Evolutionary conservation across 2,329 filamentous ascomycete species (phyloP), one percentile per base, ranked within the genome.

Genomic region (Myriangium duriaei): DNA sequence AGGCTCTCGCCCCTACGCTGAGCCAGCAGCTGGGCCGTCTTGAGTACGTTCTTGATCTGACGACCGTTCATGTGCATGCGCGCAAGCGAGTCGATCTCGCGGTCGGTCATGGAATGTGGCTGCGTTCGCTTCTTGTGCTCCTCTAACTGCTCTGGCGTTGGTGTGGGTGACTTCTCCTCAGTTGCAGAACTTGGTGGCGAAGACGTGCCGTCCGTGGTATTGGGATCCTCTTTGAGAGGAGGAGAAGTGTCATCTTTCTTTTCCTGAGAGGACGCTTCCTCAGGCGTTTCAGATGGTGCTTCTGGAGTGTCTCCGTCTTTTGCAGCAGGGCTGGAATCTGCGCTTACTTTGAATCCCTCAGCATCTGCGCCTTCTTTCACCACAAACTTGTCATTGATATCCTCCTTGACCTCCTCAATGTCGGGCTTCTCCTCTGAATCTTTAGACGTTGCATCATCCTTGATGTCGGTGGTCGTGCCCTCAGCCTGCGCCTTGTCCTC

Each of bases 41-140:
- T 63, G 12, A 62, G 42, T 29, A 53, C 48, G 45, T 58, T 64
- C 55, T 58, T 64, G 46, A 65, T 64, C 50, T 64, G 60, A 16
- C 59, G 45, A 5, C 60, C 60, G 41, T 63, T 63, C 40, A 63
- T 45, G 31, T 49, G 42, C 41, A 57, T 43, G 24, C 47, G 40
- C 1, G 50, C 44, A 11, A 62, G 47, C 34, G 46, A 40, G 15
- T 52, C 44, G 7, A 61, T 37, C 28, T 61, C 49, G 2, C 38
- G 34, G 2, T 54, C 51, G 2, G 43, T 46, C 36, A 62, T 50
- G 18, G 40, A 45, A 42, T 53, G 50, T 29, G 50, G 44, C 11
- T 49, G 45, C 6, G 49, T 52, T 30, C 41, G 42, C 11, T 31
- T 37, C 7, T 42, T 30, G 29, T 41, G 45, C 21, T 34, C 29